Evolutionary conservation across 192 early-diverging fungal genomes (phyloP), one percentile per base, ranked within the genome.

Genomic region (Coemansia sp.): DNA sequence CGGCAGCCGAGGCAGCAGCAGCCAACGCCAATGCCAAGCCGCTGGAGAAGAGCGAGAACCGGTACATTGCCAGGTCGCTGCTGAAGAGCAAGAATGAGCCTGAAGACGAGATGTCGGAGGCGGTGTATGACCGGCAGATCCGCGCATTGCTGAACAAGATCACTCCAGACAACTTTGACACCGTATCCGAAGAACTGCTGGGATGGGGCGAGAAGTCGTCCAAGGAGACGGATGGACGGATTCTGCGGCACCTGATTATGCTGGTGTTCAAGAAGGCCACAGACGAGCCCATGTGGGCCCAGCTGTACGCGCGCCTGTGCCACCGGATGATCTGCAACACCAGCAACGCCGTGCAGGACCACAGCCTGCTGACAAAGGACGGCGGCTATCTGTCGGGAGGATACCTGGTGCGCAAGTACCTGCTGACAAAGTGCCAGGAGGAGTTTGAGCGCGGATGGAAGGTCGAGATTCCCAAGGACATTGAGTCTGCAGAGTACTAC

Each of bases 111-210:
- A 83, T 77, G 63, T 20, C 54, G 5, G 78, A 81, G 40, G 91
- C 91, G 11, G 47, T 84, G 20, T 80, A 84, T 38, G 80, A 84
- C 41, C 88, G 90, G 21, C 89, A 93, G 83, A 86, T 90, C 14
- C 91, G 90, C 80, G 84, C 85, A 55, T 78, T 95, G 15, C 80
- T 99, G 53, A 99, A 99, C 84, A 99, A 99, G 84, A 74, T 99
- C 54, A 95, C 97, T 3, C 76, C 91, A 0, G 97, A 99, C 63
- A 94, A 91, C 75, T 99, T 98, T 65, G 91, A 92, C 26, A 65
- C 72, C 12, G 86, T 99, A 20, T 86, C 89, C 5, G 81, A 83
- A 55, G 87, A 98, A 72, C 89, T 99, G 44, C 66, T 92, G 23
- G 78, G 82, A 16, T 84, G 84, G 68, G 91, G 87, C 18, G 88